phyloP scores from a whole-genome alignment of 495 filamentous ascomycete genomes.

The Pseudotulostoma volvatum region DNA sequence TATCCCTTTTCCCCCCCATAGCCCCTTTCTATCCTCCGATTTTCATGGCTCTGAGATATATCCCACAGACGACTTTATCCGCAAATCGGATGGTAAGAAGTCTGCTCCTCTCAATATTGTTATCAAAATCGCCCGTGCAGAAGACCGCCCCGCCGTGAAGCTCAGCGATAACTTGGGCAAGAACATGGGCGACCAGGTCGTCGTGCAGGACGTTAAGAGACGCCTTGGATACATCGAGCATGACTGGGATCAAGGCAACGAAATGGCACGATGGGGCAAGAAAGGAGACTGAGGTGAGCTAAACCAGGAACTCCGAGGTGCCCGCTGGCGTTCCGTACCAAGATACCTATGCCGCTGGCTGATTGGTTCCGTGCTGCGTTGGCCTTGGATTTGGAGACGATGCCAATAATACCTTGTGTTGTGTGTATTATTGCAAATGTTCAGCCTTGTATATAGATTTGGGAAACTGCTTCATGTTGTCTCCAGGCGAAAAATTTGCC shows the following conservation, averaged over 20 bases:
- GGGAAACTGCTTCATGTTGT: too few relatives aligned
- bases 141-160: constrained; percentile 74
- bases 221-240: constrained; percentile 74
- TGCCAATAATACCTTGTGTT: too few relatives aligned
- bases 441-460: too few relatives aligned
- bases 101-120: constrained; percentile 94
- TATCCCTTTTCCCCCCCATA: not conserved
- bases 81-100: constrained; percentile 52
- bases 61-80: constrained; percentile 67
- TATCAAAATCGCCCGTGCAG: constrained; percentile 80
- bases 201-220: constrained; percentile 69
- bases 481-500: too few relatives aligned
- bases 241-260: constrained; percentile 67
- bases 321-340: too few relatives aligned
- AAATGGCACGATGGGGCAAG: constrained; percentile 61
- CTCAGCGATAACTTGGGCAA: constrained; percentile 95
- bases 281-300: constrained; percentile 2
- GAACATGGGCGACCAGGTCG: constrained; percentile 75
- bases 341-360: too few relatives aligned
- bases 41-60: too few relatives aligned
- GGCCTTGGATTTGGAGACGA: too few relatives aligned
- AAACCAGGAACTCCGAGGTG: too few relatives aligned
- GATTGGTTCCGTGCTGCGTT: too few relatives aligned
- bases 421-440: too few relatives aligned
- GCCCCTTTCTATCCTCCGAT: too few relatives aligned